Evolutionary conservation across 805 yeast genomes (phyloP).

Genomic region (Cyberlindnera euphorbiae): DNA sequence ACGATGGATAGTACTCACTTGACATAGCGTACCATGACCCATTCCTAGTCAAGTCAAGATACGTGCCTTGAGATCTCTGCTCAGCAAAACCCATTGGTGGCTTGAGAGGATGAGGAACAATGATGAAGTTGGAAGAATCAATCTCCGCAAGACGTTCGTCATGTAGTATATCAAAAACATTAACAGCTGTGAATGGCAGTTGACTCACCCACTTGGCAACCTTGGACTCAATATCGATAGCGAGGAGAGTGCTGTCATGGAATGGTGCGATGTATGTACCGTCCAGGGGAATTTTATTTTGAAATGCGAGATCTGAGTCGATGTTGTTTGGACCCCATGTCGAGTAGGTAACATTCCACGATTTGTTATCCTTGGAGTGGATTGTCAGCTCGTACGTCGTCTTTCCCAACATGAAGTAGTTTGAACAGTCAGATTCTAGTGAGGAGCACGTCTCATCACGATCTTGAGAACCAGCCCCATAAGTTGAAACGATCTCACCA

Average conservation of each 20-base stretch:
- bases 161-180: conserved; percentile 68
- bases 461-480: conserved; percentile 40
- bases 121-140: conserved; percentile 33
- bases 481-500: conserved; percentile 68
- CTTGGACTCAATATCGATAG: conserved; percentile 63
- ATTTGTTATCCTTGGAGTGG: conserved; percentile 62
- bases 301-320: conserved; percentile 47
- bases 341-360: conserved; percentile 84
- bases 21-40: conserved; percentile 88
- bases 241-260: conserved; percentile 74
- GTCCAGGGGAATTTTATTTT: conserved; percentile 58
- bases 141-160: conserved; percentile 22
- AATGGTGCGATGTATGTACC: conserved; percentile 78
- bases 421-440: conserved; percentile 23
- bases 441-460: conserved; percentile 8
- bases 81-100: conserved; percentile 23
- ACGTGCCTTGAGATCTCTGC: conserved; percentile 43
- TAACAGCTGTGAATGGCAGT: conserved; percentile 66
- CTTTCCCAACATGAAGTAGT: conserved; percentile 57
- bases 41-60: conserved; percentile 56
- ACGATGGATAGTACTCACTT: conserved; percentile 67
- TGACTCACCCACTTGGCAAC: conserved; percentile 77
- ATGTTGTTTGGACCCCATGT: conserved; percentile 91
- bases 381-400: conserved; percentile 71
- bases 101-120: conserved; percentile 65